Evolutionary conservation across 495 filamentous ascomycete genomes (phyloP).

Genomic region (Apiosordaria backusii): DNA sequence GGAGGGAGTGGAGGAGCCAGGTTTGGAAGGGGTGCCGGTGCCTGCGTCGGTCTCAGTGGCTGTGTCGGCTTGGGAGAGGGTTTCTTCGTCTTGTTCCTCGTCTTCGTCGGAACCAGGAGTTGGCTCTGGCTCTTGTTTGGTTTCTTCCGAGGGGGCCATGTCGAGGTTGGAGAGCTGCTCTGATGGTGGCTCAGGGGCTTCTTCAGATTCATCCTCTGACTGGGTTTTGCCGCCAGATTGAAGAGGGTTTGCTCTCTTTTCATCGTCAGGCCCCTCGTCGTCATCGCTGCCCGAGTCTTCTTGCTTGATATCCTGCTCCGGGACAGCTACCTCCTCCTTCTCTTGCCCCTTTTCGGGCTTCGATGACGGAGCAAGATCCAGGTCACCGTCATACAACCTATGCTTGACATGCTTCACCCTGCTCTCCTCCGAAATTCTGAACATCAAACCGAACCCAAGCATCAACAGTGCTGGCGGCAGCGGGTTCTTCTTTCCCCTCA

Average conservation of each 20-base stretch:
- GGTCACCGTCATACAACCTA: slow-evolving; percentile 51
- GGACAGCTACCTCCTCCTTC: slow-evolving; percentile 19
- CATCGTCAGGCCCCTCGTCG: slow-evolving; percentile 35
- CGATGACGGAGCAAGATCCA: slow-evolving; percentile 8
- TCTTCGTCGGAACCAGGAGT: slow-evolving; percentile 23
- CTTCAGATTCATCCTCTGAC: not conserved
- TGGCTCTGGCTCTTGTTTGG: slow-evolving; percentile 17
- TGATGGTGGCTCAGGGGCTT: slow-evolving; percentile 15
- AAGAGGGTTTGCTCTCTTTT: slow-evolving; percentile 41
- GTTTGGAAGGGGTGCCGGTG: not conserved
- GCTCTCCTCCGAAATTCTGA: slow-evolving; percentile 85
- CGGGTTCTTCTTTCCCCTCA: slow-evolving; percentile 83
- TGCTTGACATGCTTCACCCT: slow-evolving; percentile 74
- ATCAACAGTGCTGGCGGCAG: slow-evolving; percentile 84
- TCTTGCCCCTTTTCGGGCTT: slow-evolving; percentile 11
- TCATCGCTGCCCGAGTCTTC: slow-evolving; percentile 27
- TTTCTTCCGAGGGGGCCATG: slow-evolving; percentile 4
- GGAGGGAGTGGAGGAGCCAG: slow-evolving; percentile 12
- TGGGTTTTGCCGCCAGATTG: slow-evolving; percentile 36
- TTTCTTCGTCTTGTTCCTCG: slow-evolving; percentile 21
- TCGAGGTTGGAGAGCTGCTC: slow-evolving; percentile 37
- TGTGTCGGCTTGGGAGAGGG: not conserved
- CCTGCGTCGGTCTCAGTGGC: not conserved
- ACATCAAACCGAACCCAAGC: slow-evolving; percentile 82
- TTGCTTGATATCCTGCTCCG: slow-evolving; percentile 33